These are phyloP conservation scores for Calamus simplicifolius DNA, from an alignment of 176 grass and related monocot genomes.

Conservation along the genomic window DNA sequence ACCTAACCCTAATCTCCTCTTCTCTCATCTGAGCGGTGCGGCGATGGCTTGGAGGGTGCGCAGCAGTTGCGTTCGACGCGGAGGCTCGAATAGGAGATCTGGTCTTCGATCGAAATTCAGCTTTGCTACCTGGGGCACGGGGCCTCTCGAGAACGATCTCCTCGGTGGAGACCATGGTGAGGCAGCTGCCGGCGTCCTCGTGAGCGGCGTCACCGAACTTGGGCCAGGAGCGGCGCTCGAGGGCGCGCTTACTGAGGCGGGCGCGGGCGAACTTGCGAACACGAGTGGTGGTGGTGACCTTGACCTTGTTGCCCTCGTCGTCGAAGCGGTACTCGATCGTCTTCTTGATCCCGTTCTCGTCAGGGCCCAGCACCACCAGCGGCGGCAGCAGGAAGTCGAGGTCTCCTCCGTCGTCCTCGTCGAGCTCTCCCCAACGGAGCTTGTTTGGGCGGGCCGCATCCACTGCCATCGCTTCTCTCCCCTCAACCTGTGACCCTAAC, in stretches of 20 bases:
- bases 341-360: slow-evolving; percentile 69
- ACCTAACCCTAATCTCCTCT: too few relatives aligned
- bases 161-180: slow-evolving; percentile 79
- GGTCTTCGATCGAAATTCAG: too few relatives aligned
- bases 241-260: slow-evolving; percentile 57
- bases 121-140: slow-evolving; percentile 76
- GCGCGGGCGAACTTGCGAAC: slow-evolving; percentile 58
- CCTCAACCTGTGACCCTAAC: too few relatives aligned
- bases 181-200: slow-evolving; percentile 44
- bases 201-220: slow-evolving; percentile 73
- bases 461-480: slow-evolving; percentile 20
- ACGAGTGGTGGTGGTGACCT: slow-evolving; percentile 65
- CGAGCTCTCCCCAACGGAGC: slow-evolving; percentile 41
- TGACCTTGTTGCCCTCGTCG: slow-evolving; percentile 69
- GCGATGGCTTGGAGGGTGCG: too few relatives aligned
- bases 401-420: slow-evolving; percentile 60
- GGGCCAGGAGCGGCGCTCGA: slow-evolving; percentile 62
- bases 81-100: too few relatives aligned
- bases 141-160: slow-evolving; percentile 83
- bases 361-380: slow-evolving; percentile 49
- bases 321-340: slow-evolving; percentile 70
- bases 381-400: slow-evolving; percentile 75
- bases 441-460: slow-evolving; percentile 30
- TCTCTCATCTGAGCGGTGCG: too few relatives aligned
- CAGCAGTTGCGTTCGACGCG: too few relatives aligned